These are phyloP conservation scores for Apodospora peruviana DNA, from an alignment of 495 filamentous ascomycete genomes.

Conservation along the genomic window DNA sequence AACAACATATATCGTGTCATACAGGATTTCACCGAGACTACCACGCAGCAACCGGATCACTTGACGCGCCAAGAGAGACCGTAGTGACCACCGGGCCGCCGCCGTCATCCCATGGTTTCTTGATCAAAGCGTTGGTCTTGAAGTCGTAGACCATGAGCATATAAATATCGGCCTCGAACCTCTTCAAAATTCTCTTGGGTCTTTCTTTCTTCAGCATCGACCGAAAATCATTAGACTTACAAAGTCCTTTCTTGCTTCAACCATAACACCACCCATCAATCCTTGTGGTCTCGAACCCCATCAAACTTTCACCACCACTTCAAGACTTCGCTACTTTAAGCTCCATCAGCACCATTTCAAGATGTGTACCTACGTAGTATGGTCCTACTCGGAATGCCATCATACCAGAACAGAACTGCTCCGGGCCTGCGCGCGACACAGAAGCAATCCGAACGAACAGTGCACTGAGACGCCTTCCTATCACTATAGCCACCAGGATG, in stretches of 20 bases:
- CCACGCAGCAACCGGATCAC: background rate
- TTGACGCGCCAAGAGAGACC: background rate
- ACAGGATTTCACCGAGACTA: background rate
- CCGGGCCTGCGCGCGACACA: too few species aligned
- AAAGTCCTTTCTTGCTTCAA: background rate
- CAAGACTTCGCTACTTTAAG: too few species aligned
- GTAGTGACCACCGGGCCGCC: background rate
- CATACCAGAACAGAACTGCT: too few species aligned
- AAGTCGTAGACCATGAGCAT: background rate
- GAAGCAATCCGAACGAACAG: too few species aligned
- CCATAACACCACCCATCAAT: too few species aligned
- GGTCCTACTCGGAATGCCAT: too few species aligned
- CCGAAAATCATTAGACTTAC: background rate
- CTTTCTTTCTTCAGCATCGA: constrained; percentile 1
- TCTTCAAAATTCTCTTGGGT: background rate
- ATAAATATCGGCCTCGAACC: background rate
- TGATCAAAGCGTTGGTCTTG: background rate
- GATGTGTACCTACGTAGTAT: too few species aligned
- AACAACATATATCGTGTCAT: background rate
- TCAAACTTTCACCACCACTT: too few species aligned
- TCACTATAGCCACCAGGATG: too few species aligned
- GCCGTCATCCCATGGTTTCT: background rate
- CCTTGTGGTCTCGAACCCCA: too few species aligned
- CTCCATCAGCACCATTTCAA: too few species aligned
- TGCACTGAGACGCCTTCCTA: too few species aligned